A percentile compares a stretch with the other conserved stretches of the same genome.
Evolutionary conservation across 129 eudicot species (phyloP).

Genomic region (Lonicera japonica): DNA sequence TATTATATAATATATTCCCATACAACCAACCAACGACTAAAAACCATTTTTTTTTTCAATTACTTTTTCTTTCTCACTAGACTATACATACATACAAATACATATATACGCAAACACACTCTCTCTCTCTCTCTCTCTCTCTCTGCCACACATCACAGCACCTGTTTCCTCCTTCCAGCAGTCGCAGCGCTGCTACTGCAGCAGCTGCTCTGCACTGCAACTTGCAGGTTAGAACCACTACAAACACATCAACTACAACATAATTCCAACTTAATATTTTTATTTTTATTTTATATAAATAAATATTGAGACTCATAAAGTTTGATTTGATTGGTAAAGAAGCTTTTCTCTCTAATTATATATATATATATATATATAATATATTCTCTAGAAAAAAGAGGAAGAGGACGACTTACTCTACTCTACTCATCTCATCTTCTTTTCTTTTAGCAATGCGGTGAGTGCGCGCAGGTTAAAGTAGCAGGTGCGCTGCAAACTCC

Average conservation of each 20-base stretch:
- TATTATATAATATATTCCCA: conserved; percentile 5
- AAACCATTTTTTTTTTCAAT: conserved; percentile 4
- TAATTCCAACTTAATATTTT: background rate
- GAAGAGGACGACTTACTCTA: no score
- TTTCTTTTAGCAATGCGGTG: conserved; percentile 29
- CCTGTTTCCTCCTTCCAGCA: conserved; percentile 27
- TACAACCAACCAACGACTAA: conserved; percentile 9
- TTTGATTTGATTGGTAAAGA: conserved; percentile 31
- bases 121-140: conserved; percentile 20
- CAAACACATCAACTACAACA: background rate
- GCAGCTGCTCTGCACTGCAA: conserved; percentile 31
- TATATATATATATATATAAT: no score
- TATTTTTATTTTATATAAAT: no score
- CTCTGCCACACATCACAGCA: conserved; percentile 24
- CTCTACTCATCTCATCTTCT: conserved; percentile 1
- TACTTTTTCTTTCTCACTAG: background rate
- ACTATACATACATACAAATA: background rate
- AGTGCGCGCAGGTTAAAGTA: conserved; percentile 2
- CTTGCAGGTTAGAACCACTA: conserved; percentile 31
- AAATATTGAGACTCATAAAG: conserved; percentile 2
- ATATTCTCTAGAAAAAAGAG: conserved; percentile 32
- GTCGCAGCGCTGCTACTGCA: conserved; percentile 35
- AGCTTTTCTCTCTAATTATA: no score
- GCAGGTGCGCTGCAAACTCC: background rate
- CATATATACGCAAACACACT: conserved; percentile 2